Conservation (phyloP, 352 stramenopile species). For the Stephanocyclus meneghinianus region DNA sequence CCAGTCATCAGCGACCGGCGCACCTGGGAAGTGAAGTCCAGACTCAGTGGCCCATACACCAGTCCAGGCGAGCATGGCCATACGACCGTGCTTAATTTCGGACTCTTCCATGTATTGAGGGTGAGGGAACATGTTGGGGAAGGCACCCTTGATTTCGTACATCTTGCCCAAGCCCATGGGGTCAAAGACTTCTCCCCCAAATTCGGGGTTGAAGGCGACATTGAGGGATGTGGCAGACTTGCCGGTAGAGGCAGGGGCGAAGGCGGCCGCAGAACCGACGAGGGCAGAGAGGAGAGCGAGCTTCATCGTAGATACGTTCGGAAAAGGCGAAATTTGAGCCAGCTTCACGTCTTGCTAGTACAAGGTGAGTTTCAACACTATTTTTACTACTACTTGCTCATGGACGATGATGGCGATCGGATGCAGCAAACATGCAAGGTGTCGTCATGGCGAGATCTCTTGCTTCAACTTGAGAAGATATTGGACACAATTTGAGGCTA, state of each 20-base stretch:
- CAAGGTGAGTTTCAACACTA: too few relatives aligned
- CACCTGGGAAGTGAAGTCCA: constrained; percentile 78
- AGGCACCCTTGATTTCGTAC: constrained; percentile 61
- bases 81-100: constrained; percentile 84
- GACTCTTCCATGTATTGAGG: constrained; percentile 80
- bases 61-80: constrained; percentile 84
- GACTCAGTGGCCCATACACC: constrained; percentile 79
- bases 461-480: constrained; percentile 3
- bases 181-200: constrained; percentile 40
- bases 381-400: too few relatives aligned
- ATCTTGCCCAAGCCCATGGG: constrained; percentile 55
- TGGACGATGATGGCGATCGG: neutral
- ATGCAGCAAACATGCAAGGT: neutral
- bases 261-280: constrained; percentile 53
- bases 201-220: constrained; percentile 35
- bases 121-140: constrained; percentile 83
- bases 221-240: constrained; percentile 55
- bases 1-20: constrained; percentile 73
- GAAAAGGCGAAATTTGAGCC: constrained; percentile 8
- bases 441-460: neutral
- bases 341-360: neutral
- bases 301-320: constrained; percentile 56
- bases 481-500: neutral
- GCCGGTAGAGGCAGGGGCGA: constrained; percentile 45
- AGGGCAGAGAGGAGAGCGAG: constrained; percentile 60